phyloP scores from a whole-genome alignment of 2,329 filamentous ascomycete species.

The Botrytis medusae region DNA sequence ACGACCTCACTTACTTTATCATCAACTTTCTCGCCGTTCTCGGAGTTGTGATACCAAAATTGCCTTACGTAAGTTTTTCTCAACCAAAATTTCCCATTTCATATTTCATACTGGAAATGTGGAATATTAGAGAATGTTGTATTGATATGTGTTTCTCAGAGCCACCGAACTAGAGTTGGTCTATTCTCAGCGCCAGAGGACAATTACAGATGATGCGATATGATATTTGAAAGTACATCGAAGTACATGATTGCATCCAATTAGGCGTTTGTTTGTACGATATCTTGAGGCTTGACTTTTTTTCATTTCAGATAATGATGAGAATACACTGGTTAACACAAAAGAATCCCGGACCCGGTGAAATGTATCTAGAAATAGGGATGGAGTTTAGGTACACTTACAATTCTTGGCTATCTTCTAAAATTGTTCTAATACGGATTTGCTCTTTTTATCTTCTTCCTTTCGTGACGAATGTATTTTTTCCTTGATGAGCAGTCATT shows the following conservation, averaged over 20 bases:
- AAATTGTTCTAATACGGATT: slow-evolving; percentile 17
- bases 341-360: slow-evolving; percentile 28
- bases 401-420: slow-evolving; percentile 34
- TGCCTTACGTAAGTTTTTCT: slow-evolving; percentile 75
- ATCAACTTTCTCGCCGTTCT: slow-evolving; percentile 95
- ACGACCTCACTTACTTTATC: slow-evolving; percentile 93
- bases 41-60: slow-evolving; percentile 91
- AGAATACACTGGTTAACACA: slow-evolving; percentile 32
- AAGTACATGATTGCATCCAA: slow-evolving; percentile 28
- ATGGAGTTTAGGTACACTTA: slow-evolving; percentile 32
- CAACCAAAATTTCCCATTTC: background rate
- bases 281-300: slow-evolving; percentile 32
- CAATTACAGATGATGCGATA: slow-evolving; percentile 35
- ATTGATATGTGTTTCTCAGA: slow-evolving; percentile 49
- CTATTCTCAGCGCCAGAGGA: slow-evolving; percentile 70
- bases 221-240: slow-evolving; percentile 6
- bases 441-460: background rate
- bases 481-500: background rate
- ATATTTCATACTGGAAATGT: background rate
- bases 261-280: slow-evolving; percentile 38
- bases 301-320: slow-evolving; percentile 31
- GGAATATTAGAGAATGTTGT: background rate
- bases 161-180: slow-evolving; percentile 75
- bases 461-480: background rate
- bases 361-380: slow-evolving; percentile 36